Conservation (phyloP, 2,329 filamentous ascomycete species). For the Colletotrichum sp. region DNA sequence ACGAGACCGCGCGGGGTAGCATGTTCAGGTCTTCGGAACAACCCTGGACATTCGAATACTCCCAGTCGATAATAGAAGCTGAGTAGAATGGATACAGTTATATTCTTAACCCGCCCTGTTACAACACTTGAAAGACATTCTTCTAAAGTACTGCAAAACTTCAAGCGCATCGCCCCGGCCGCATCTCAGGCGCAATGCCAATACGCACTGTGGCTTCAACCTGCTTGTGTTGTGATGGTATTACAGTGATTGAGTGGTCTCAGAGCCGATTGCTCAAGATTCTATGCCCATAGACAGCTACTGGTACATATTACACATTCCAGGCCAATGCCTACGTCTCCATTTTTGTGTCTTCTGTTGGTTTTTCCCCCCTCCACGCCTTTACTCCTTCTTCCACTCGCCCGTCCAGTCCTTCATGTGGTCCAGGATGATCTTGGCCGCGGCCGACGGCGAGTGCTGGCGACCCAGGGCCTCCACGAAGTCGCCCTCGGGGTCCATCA, state of each 20-base stretch:
- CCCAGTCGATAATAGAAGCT: background rate
- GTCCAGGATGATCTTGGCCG: slow-evolving; percentile 80
- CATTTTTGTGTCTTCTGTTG: no score
- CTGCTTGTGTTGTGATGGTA: background rate
- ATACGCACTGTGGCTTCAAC: background rate
- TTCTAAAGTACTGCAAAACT: background rate
- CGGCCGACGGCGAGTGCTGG: slow-evolving; percentile 90
- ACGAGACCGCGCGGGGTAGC: background rate
- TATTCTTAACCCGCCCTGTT: no score
- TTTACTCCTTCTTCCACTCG: slow-evolving; percentile 18
- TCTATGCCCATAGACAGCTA: slow-evolving; percentile 15
- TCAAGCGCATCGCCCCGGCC: background rate
- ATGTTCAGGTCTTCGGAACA: background rate
- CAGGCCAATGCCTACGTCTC: background rate
- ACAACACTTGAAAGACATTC: background rate
- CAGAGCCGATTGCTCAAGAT: slow-evolving; percentile 6
- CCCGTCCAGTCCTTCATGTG: slow-evolving; percentile 74
- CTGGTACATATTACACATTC: slow-evolving; percentile 18
- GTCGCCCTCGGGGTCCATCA: slow-evolving; percentile 98
- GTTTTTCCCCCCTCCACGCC: background rate
- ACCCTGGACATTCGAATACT: no score
- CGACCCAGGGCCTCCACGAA: slow-evolving; percentile 97
- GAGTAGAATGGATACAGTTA: background rate
- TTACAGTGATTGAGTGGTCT: slow-evolving; percentile 20
- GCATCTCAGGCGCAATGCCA: background rate